Evolutionary conservation across 1,139 yeast genomes (phyloP).

Genomic region (Suhomyces choctaworum): DNA sequence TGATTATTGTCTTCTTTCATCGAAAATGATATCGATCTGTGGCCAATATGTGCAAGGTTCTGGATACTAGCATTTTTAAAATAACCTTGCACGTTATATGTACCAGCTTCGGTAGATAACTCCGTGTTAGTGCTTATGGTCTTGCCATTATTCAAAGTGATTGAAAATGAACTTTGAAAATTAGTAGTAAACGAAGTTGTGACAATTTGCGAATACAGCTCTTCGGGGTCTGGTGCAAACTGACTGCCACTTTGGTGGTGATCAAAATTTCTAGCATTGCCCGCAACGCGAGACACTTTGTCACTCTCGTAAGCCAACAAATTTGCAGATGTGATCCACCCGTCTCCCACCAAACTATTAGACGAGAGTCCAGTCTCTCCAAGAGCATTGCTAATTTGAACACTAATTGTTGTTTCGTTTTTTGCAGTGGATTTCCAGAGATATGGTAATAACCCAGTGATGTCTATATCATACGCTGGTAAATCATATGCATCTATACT

Average conservation of each 20-base stretch:
- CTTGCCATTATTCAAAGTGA: constrained; percentile 37
- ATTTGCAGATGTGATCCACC: constrained; percentile 19
- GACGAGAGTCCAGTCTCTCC: constrained; percentile 34
- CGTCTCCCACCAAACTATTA: constrained; percentile 11
- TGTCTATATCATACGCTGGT: constrained; percentile 61
- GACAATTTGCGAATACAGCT: constrained; percentile 37
- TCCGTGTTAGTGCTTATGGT: constrained; percentile 28
- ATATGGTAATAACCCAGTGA: constrained; percentile 64
- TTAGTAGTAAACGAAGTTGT: constrained; percentile 31
- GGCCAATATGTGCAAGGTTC: constrained; percentile 30
- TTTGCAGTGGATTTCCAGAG: constrained; percentile 47
- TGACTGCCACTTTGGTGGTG: constrained; percentile 21
- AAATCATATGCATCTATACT: constrained; percentile 73
- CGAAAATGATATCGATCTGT: constrained; percentile 20
- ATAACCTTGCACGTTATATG: constrained; percentile 37
- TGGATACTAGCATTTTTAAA: constrained; percentile 32
- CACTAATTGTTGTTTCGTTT: constrained; percentile 31
- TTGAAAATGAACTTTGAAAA: constrained; percentile 32
- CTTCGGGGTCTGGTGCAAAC: constrained; percentile 33
- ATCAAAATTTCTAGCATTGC: constrained; percentile 33
- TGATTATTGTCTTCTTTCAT: constrained; percentile 18
- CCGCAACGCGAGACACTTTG: constrained; percentile 38
- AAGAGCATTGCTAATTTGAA: constrained; percentile 61
- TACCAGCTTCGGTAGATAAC: constrained; percentile 28
- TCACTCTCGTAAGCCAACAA: constrained; percentile 56